phyloP scores from a whole-genome alignment of 176 grass and related monocot species.

The Aegilops speltoides region DNA sequence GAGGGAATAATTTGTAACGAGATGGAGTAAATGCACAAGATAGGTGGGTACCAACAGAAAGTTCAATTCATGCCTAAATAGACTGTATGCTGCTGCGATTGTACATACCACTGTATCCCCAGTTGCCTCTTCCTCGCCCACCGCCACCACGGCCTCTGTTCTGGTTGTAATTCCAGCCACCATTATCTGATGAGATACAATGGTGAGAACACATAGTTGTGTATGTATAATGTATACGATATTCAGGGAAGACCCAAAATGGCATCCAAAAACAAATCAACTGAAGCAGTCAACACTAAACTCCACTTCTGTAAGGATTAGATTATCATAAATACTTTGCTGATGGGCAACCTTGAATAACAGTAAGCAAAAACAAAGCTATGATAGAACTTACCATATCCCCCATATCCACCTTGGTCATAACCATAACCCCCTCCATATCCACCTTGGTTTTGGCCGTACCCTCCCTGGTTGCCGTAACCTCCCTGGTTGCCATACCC shows the following conservation, averaged over 20 bases:
- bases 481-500: constrained; percentile 45
- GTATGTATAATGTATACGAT: background rate
- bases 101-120: constrained; percentile 75
- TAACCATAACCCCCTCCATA: constrained; percentile 78
- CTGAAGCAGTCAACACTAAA: background rate
- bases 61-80: background rate
- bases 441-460: constrained; percentile 63
- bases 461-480: constrained; percentile 58
- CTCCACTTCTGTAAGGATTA: background rate
- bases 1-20: background rate
- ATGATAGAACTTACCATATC: constrained; percentile 49
- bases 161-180: constrained; percentile 72
- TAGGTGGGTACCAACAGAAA: background rate
- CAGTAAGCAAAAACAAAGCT: constrained; percentile 9
- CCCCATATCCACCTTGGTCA: constrained; percentile 77
- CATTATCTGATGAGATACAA: constrained; percentile 59
- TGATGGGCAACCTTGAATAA: background rate
- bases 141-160: constrained; percentile 51
- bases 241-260: background rate
- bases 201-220: background rate
- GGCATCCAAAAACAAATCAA: constrained; percentile 5
- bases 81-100: constrained; percentile 3
- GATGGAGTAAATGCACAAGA: background rate
- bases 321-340: background rate
- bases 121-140: constrained; percentile 65